A percentile compares a stretch with the other conserved stretches of the same genome.
Evolutionary conservation across 78 protist genomes (phyloP).

Genomic region (Dictyostelium intermedium): DNA sequence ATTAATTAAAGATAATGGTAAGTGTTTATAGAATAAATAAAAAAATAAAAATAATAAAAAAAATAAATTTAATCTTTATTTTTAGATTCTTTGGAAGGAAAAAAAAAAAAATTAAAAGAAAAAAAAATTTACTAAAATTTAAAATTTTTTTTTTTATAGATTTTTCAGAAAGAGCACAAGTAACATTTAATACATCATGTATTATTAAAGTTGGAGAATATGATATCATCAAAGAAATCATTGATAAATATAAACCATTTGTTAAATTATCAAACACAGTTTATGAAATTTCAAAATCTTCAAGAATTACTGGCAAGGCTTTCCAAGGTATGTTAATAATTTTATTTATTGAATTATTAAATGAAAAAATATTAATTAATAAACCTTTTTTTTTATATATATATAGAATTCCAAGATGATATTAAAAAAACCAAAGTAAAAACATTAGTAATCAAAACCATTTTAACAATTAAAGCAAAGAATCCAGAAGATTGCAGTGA

Average conservation of each 20-base stretch:
- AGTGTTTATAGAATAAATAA: no score
- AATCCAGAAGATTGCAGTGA: constrained; percentile 9
- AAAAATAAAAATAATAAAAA: no score
- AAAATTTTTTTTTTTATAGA: not conserved
- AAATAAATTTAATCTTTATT: no score
- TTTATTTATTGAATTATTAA: not conserved
- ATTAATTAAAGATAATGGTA: constrained; percentile 23
- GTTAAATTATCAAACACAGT: not conserved
- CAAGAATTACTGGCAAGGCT: constrained; percentile 13
- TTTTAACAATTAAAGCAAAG: constrained; percentile 20
- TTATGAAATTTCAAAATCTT: constrained; percentile 18
- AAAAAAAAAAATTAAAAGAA: not conserved
- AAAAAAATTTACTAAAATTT: not conserved
- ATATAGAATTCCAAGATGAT: constrained; percentile 9
- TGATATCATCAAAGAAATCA: not conserved
- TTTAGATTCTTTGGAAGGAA: no score
- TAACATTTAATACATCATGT: not conserved
- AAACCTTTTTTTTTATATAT: not conserved
- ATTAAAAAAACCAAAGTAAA: constrained; percentile 6
- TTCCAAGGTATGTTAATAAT: not conserved
- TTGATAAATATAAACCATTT: constrained; percentile 17
- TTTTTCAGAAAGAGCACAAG: constrained; percentile 21
- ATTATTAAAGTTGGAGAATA: not conserved
- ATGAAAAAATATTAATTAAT: no score
- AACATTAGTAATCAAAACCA: not conserved